Percentiles rank a stretch among this genome's conserved stretches.
Evolutionary conservation across 345 rosid species (phyloP).

Genomic region (Pistacia atlantica): DNA sequence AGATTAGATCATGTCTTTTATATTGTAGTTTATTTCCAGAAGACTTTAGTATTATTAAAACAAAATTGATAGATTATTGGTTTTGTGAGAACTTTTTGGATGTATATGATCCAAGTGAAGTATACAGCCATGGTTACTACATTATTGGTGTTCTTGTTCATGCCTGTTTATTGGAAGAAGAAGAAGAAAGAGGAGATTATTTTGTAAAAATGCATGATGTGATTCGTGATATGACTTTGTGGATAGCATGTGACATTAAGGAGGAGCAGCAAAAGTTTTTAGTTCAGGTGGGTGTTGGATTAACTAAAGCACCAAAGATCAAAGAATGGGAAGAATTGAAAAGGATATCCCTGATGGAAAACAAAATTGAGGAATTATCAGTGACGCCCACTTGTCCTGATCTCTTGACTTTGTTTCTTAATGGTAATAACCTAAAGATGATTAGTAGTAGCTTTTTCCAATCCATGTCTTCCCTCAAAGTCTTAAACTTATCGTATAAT

Average conservation of each 20-base stretch:
- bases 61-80: slow-evolving; percentile 24
- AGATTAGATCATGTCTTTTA: not conserved
- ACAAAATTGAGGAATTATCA: slow-evolving; percentile 18
- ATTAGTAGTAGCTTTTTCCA: slow-evolving; percentile 22
- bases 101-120: not conserved
- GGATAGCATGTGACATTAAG: slow-evolving; percentile 25
- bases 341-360: slow-evolving; percentile 33
- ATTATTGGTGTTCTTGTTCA: slow-evolving; percentile 29
- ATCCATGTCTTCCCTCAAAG: too few relatives aligned
- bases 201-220: slow-evolving; percentile 47
- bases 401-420: not conserved
- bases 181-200: not conserved
- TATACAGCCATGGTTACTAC: slow-evolving; percentile 21
- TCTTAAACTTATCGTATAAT: too few relatives aligned
- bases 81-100: slow-evolving; percentile 30
- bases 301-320: slow-evolving; percentile 18
- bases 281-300: slow-evolving; percentile 17
- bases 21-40: slow-evolving; percentile 27
- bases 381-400: slow-evolving; percentile 14
- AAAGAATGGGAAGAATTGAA: slow-evolving; percentile 15
- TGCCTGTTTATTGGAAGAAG: slow-evolving; percentile 30
- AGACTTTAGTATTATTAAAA: slow-evolving; percentile 10
- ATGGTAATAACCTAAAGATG: not conserved
- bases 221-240: slow-evolving; percentile 43
- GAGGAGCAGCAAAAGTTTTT: slow-evolving; percentile 17